Base-by-base conservation (phyloP, 257 asterid species). In the Scutellaria minor region DNA sequence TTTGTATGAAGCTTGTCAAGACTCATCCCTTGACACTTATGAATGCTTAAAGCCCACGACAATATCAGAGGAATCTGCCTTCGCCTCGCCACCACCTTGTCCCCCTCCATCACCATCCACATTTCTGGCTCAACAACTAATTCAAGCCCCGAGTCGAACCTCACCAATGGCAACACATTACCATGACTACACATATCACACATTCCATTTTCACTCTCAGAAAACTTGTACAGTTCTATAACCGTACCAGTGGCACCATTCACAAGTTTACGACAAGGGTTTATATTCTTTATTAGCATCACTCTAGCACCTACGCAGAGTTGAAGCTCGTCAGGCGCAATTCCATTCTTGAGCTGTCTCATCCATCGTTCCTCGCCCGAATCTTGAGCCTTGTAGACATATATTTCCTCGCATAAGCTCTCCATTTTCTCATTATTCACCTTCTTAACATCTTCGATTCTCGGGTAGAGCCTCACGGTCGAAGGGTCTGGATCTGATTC, bases 21-120 rank as follows among this genome's bases (percentile, higher is more conserved):
- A 65, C 88, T 86, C 96, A 92, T 89, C 45, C 97, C 97, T 47
- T 88, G 96, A 74, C 93, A 89, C 75, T 89, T 89, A 79, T 89
- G 97, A 73, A 92, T 84, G 79, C 97, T 92, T 47, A 92, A 54
- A 76, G 95, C 96, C 97, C 96, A 92, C n/a, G 97, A 81, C 64
- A 92, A 77, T 42, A 89, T 80, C 53, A 92, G 84, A 14, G 97
- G 97, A 44, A 89, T 75, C 81, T 92, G 97, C 80, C 61, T 80
- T 45, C 96, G 79, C 42, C 5, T 56, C 0, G 96, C 97, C 55
- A 85, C 92, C 41, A 74, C 80, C 27, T 47, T 81, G 14, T 81
- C 91, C 9, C 88, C 93, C 41, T 85, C 89, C 86, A 73, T 78
- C 14, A 89, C 86, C 2, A 20, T 69, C 96, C 95, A 92, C 41